Evolutionary conservation across 257 asterid genomes (phyloP).

Genomic region (Verbena officinalis): DNA sequence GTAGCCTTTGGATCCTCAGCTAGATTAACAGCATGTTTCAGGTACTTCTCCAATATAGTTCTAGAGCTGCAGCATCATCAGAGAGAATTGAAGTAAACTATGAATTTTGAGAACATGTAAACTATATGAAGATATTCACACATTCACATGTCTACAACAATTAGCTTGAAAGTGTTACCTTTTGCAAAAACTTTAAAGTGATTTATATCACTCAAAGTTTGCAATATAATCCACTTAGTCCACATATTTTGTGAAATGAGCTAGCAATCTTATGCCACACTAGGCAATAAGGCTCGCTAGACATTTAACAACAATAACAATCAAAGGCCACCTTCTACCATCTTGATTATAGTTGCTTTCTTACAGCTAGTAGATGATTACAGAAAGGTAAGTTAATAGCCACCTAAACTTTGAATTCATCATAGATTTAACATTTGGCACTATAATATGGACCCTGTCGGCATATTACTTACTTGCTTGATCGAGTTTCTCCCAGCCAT

Average conservation of each 20-base stretch:
- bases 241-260: slow-evolving; percentile 8
- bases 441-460: slow-evolving; percentile 14
- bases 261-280: slow-evolving; percentile 15
- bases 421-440: neutral
- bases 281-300: slow-evolving; percentile 4
- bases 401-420: slow-evolving; percentile 13
- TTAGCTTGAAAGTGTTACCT: neutral
- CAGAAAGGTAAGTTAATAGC: neutral
- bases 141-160: slow-evolving; percentile 9
- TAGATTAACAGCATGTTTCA: slow-evolving; percentile 84
- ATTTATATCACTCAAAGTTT: neutral
- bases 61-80: slow-evolving; percentile 73
- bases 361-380: slow-evolving; percentile 1
- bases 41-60: slow-evolving; percentile 89
- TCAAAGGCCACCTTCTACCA: slow-evolving; percentile 4
- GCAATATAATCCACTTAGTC: slow-evolving; percentile 19
- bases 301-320: slow-evolving; percentile 4
- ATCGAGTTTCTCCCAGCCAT: slow-evolving; percentile 96
- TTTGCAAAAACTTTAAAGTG: slow-evolving; percentile 16
- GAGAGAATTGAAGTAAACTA: slow-evolving; percentile 22
- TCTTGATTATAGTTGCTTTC: slow-evolving; percentile 11
- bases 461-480: slow-evolving; percentile 83
- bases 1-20: slow-evolving; percentile 65
- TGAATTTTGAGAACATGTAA: slow-evolving; percentile 3
- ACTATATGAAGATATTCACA: slow-evolving; percentile 6